Percentiles rank a stretch among this genome's conserved stretches.
These are phyloP conservation scores for Rhizomucor pusillus DNA, from an alignment of 371 early-diverging fungal species.

Conservation along the genomic window DNA sequence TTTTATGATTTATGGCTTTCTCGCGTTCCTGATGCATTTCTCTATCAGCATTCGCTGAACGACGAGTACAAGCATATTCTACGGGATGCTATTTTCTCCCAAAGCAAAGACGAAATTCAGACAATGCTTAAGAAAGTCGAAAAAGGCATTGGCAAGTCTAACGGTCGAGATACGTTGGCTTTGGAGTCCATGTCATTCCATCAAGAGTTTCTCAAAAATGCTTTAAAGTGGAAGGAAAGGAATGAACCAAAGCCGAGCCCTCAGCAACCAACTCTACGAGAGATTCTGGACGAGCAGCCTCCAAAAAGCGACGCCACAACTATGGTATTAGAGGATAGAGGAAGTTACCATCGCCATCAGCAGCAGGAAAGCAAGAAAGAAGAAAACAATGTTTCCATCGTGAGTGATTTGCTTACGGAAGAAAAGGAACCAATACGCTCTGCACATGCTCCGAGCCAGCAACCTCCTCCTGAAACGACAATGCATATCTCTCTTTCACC, in stretches of 20 bases:
- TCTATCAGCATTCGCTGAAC: constrained; percentile 36
- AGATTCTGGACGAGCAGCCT: no score
- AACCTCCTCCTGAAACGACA: no score
- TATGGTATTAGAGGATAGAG: no score
- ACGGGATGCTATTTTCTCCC: constrained; percentile 37
- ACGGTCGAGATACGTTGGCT: constrained; percentile 33
- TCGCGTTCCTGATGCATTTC: constrained; percentile 35
- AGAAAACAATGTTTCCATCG: no score
- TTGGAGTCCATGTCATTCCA: constrained; percentile 45
- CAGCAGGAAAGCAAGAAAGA: no score
- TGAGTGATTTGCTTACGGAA: no score
- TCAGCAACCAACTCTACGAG: no score
- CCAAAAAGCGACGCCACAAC: no score
- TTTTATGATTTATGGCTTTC: constrained; percentile 26
- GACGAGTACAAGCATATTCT: constrained; percentile 45
- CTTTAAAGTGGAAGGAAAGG: constrained; percentile 23
- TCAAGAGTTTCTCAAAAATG: constrained; percentile 30
- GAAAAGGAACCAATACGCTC: no score
- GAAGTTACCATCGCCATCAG: no score
- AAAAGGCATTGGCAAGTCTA: constrained; percentile 49
- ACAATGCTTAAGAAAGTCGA: constrained; percentile 23
- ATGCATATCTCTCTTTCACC: no score
- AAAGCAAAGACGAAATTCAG: constrained; percentile 25
- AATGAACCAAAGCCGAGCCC: background rate
- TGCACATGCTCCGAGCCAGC: no score